These are phyloP conservation scores for Geotrichum bryndzae DNA, from an alignment of 1,139 yeast species.

Conservation along the genomic window DNA sequence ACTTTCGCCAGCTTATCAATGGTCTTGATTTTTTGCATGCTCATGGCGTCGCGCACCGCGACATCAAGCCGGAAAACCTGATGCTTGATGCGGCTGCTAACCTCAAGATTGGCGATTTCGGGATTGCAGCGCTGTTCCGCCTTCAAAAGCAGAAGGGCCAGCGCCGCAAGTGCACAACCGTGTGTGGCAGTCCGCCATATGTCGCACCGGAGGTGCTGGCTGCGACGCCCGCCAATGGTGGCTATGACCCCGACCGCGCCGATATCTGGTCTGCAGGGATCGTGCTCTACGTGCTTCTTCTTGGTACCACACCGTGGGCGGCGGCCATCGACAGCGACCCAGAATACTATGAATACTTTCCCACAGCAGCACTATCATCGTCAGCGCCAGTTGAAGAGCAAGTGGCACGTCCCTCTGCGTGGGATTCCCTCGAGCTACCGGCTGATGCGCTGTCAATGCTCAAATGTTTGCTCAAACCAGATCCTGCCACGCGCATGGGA, in stretches of 20 bases:
- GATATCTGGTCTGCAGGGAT: conserved; percentile 66
- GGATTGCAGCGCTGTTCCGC: conserved; percentile 53
- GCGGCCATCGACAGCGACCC: conserved; percentile 47
- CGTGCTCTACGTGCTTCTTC: conserved; percentile 47
- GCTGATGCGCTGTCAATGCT: conserved; percentile 46
- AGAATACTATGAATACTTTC: conserved; percentile 37
- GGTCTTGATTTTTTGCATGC: conserved; percentile 57
- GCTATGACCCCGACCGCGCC: conserved; percentile 47
- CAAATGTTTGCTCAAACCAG: conserved; percentile 45
- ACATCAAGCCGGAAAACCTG: conserved; percentile 87
- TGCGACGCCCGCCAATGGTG: neutral
- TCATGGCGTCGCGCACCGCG: conserved; percentile 77
- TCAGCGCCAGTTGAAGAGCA: neutral
- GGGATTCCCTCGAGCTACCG: conserved; percentile 43
- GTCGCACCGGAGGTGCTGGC: conserved; percentile 61
- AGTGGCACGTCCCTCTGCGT: conserved; percentile 33
- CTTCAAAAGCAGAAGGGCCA: conserved; percentile 48
- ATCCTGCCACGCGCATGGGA: conserved; percentile 41
- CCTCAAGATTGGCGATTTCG: conserved; percentile 62
- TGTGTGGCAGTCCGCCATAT: conserved; percentile 56
- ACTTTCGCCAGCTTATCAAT: conserved; percentile 54
- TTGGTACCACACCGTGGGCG: conserved; percentile 53
- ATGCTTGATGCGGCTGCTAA: conserved; percentile 62
- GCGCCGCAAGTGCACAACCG: conserved; percentile 48
- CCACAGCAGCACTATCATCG: neutral